Conservation (phyloP, 73 alveolate species). For the Tetrahymena thermophila region DNA sequence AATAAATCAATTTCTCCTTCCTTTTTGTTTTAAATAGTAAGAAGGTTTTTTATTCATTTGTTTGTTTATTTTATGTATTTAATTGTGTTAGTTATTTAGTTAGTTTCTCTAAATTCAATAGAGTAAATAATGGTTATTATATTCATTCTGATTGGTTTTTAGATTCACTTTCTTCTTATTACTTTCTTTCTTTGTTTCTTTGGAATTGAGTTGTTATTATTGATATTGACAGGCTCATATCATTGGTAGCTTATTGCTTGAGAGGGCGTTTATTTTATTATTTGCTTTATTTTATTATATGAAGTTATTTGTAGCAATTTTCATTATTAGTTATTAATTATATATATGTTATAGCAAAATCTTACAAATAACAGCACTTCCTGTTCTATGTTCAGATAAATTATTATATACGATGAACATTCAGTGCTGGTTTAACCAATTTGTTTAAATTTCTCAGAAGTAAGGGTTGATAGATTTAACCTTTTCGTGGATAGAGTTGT, state of each 20-base stretch:
- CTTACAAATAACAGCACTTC: not conserved
- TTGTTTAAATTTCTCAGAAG: slow-evolving; percentile 6
- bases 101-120: too few relatives aligned
- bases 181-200: not conserved
- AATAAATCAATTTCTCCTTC: not conserved
- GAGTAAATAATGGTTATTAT: not conserved
- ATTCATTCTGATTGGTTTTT: too few relatives aligned
- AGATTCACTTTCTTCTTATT: not conserved
- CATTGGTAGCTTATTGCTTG: not conserved
- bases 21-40: not conserved
- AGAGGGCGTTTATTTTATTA: not conserved
- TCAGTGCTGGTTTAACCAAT: not conserved
- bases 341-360: not conserved
- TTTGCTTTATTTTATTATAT: not conserved
- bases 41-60: not conserved
- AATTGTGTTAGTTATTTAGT: too few relatives aligned
- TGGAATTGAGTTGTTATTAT: not conserved
- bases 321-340: not conserved
- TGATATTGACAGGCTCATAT: not conserved
- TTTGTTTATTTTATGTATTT: too few relatives aligned
- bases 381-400: not conserved
- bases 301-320: not conserved
- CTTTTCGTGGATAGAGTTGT: slow-evolving; percentile 31
- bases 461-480: slow-evolving; percentile 33
- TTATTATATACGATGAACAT: not conserved